A percentile compares a stretch with the other conserved stretches of the same genome.
Conservation (phyloP, 1,284 basidiomycete genomes). For the Albatrellus sp. region DNA sequence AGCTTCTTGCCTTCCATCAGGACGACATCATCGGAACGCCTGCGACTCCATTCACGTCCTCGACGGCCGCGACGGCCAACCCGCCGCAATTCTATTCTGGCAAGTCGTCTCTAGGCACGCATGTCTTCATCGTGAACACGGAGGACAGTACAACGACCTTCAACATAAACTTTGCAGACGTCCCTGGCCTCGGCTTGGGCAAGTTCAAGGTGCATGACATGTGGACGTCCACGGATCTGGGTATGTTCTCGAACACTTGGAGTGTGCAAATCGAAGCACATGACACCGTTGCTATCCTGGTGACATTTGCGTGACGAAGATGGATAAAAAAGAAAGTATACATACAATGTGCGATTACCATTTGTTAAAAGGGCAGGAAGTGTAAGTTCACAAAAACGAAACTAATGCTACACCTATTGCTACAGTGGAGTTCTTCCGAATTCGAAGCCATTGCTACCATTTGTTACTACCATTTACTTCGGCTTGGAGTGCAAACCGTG, state of each 20-base stretch:
- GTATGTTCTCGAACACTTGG: constrained; percentile 27
- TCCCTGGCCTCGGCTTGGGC: constrained; percentile 28
- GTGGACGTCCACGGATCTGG: constrained; percentile 36
- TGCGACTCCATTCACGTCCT: constrained; percentile 34
- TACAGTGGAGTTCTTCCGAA: background rate
- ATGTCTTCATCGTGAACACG: constrained; percentile 44
- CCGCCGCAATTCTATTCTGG: constrained; percentile 42
- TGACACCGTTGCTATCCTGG: constrained; percentile 36
- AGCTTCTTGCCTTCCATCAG: constrained; percentile 43
- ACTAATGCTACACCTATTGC: no score
- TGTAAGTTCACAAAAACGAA: no score
- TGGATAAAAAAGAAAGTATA: background rate
- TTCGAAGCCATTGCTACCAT: background rate
- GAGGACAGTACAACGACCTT: constrained; percentile 26
- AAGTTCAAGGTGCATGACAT: constrained; percentile 38
- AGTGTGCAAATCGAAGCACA: constrained; percentile 31
- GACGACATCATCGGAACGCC: constrained; percentile 32
- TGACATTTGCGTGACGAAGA: constrained; percentile 2
- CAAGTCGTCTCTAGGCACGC: constrained; percentile 32
- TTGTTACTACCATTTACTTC: constrained; percentile 1
- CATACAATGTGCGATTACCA: background rate
- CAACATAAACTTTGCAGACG: constrained; percentile 30
- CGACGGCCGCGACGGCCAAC: constrained; percentile 24
- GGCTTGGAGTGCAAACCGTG: constrained; percentile 26
- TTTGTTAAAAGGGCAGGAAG: no score